A percentile compares a stretch with the other conserved stretches of the same genome.
Evolutionary conservation across 805 yeast species (phyloP).

Genomic region (Wickerhamiella spandovensis): DNA sequence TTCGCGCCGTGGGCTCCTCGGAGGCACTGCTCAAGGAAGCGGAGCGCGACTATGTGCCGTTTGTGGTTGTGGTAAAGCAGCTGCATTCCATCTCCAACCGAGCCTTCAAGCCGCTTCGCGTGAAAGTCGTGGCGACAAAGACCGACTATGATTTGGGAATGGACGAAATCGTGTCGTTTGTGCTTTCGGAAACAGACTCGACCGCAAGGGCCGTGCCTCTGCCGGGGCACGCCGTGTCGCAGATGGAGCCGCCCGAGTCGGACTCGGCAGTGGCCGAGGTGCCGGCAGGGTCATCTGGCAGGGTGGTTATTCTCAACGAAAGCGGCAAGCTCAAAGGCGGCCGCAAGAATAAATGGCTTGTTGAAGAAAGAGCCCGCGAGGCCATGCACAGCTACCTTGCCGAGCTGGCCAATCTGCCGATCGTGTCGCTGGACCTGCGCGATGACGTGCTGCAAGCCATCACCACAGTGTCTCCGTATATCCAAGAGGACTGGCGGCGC

Average conservation of each 20-base stretch:
- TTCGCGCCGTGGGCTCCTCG: slow-evolving; percentile 24
- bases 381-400: slow-evolving; percentile 44
- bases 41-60: slow-evolving; percentile 52
- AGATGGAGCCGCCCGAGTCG: background rate
- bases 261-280: slow-evolving; percentile 1
- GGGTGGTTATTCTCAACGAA: slow-evolving; percentile 50
- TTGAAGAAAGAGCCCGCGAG: slow-evolving; percentile 63
- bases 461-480: slow-evolving; percentile 18
- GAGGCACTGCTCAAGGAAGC: slow-evolving; percentile 63
- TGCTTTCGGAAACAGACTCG: slow-evolving; percentile 23
- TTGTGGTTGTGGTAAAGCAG: slow-evolving; percentile 70
- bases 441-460: slow-evolving; percentile 83
- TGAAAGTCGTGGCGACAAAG: slow-evolving; percentile 47
- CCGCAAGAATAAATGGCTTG: slow-evolving; percentile 60
- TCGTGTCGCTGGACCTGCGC: slow-evolving; percentile 61
- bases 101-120: slow-evolving; percentile 60
- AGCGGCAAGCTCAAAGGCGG: slow-evolving; percentile 62
- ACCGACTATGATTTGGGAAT: slow-evolving; percentile 62
- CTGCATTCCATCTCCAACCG: slow-evolving; percentile 34
- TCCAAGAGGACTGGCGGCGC: slow-evolving; percentile 43
- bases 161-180: slow-evolving; percentile 44
- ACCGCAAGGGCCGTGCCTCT: background rate
- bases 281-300: slow-evolving; percentile 1
- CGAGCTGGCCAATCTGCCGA: slow-evolving; percentile 50
- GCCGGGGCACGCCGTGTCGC: background rate